Evolutionary conservation across 805 yeast species (phyloP), one percentile per base, ranked within the genome.

Genomic region (Cyberlindnera euphorbiae): DNA sequence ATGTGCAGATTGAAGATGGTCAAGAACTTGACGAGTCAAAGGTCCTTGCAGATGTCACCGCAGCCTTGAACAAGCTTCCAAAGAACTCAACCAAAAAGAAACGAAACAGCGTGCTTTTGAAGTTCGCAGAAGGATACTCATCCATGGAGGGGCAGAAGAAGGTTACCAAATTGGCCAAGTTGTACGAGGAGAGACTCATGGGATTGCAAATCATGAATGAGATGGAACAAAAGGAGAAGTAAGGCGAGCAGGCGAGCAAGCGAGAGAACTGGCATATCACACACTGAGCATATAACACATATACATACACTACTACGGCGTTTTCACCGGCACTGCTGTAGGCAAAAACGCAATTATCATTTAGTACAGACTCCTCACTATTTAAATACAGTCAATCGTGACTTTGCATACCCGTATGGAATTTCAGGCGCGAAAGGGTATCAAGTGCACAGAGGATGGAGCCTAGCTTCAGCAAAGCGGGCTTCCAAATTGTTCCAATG

Each of bases 161-260:
- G 55, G 86, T 80, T 2, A 73, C 77, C 10, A 78, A 73, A 49
- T 60, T 80, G 40, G 82, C 86, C 2, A 71, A 68, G 39, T 56
- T 79, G 26, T 80, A 75, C 45, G 88, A 80, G 50, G 84, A 79
- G 50, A 62, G 81, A 45, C 36, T 65, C 6, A 60, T 52, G 42
- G 69, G 69, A 12, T 42, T 63, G n/a, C 53, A 60, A 33, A 58
- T 58, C 3, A 50, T 63, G 42, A 52, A 57, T 23, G 62, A 62
- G 31, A 49, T 62, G 22, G 59, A 55, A 25, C 38, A 24, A 6
- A 24, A 24, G 23, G n/a, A 24, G 26, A 24, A 24, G 26, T 24
- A 24, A 24, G 14, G 26, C 9, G 13, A n/a, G n/a, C n/a, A n/a
- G n/a, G n/a, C 22, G 9, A 7, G 21, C 12, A 25, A 24, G 12